A percentile compares a stretch with the other conserved stretches of the same genome.
Conservation (phyloP, 2,329 filamentous ascomycete species). For the Aschersonia sp. region DNA sequence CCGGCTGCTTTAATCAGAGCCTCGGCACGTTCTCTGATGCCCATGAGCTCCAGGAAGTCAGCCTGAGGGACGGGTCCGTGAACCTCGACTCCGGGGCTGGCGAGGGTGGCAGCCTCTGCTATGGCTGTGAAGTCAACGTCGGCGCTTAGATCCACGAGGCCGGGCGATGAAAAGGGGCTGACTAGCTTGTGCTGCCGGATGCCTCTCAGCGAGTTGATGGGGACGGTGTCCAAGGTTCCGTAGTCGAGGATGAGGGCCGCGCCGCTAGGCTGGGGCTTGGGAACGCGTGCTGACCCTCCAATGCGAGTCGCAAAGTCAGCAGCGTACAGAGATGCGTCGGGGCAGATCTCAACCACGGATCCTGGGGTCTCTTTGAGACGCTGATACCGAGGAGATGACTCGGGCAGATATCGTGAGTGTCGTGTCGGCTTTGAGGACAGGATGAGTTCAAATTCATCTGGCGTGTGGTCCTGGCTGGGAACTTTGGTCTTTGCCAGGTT, state of each 20-base stretch:
- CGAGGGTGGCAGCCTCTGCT: slow-evolving; percentile 64
- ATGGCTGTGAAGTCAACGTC: slow-evolving; percentile 89
- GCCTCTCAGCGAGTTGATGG: slow-evolving; percentile 78
- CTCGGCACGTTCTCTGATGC: slow-evolving; percentile 64
- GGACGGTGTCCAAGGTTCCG: slow-evolving; percentile 64
- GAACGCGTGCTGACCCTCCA: slow-evolving; percentile 45
- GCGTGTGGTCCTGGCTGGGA: slow-evolving; percentile 32
- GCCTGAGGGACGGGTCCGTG: slow-evolving; percentile 86
- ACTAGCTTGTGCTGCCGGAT: slow-evolving; percentile 67
- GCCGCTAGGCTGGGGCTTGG: slow-evolving; percentile 54
- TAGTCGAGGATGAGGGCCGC: slow-evolving; percentile 96
- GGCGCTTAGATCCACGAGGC: slow-evolving; percentile 74
- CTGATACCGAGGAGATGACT: slow-evolving; percentile 66
- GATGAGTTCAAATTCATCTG: slow-evolving; percentile 78
- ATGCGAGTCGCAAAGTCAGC: slow-evolving; percentile 75
- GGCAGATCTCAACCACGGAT: slow-evolving; percentile 78
- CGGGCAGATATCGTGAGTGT: slow-evolving; percentile 73
- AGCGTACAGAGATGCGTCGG: slow-evolving; percentile 69
- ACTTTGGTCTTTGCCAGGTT: slow-evolving; percentile 35
- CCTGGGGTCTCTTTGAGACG: slow-evolving; percentile 52
- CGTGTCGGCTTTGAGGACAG: slow-evolving; percentile 63
- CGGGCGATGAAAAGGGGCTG: slow-evolving; percentile 66
- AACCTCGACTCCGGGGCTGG: slow-evolving; percentile 71
- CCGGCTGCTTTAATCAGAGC: slow-evolving; percentile 40
- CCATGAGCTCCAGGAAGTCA: slow-evolving; percentile 65